These are phyloP conservation scores for Aspergillus fumigatus DNA, from an alignment of 2,329 filamentous ascomycete genomes.

Conservation along the genomic window DNA sequence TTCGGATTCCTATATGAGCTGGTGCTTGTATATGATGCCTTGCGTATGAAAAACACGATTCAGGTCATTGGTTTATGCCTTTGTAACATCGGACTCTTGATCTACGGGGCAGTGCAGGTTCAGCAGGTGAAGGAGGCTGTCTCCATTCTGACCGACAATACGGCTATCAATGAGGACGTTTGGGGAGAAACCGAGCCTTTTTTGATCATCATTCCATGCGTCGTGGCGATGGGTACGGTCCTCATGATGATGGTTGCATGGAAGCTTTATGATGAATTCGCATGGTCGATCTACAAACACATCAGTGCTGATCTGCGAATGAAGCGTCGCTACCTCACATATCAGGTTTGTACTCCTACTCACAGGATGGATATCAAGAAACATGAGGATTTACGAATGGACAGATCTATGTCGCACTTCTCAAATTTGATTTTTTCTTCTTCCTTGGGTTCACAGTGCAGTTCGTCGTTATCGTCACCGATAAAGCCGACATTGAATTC, in stretches of 20 bases:
- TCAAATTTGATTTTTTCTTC: conserved; percentile 99
- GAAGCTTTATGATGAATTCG: conserved; percentile 98
- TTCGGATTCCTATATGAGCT: conserved; percentile 95
- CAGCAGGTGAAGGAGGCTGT: conserved; percentile 82
- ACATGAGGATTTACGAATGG: conserved; percentile 16
- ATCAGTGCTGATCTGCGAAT: conserved; percentile 95
- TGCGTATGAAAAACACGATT: conserved; percentile 95
- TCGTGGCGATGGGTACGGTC: conserved; percentile 72
- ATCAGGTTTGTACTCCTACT: conserved; percentile 64
- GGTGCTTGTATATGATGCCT: conserved; percentile 84
- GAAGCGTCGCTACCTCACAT: conserved; percentile 94
- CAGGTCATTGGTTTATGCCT: conserved; percentile 93
- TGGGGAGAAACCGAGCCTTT: conserved; percentile 70
- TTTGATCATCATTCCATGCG: conserved; percentile 76
- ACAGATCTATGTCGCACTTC: conserved; percentile 91
- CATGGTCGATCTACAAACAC: conserved; percentile 99
- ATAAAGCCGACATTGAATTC: conserved; percentile 67
- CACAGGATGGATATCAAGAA: neutral
- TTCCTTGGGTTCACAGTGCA: conserved; percentile 98
- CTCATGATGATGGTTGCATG: conserved; percentile 74
- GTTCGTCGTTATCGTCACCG: conserved; percentile 86
- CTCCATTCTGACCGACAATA: conserved; percentile 42
- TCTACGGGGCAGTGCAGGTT: conserved; percentile 90
- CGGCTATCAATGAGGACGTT: conserved; percentile 50
- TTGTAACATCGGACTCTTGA: conserved; percentile 84